phyloP scores from a whole-genome alignment of 1,139 yeast species.

The Geotrichum restrictum region DNA sequence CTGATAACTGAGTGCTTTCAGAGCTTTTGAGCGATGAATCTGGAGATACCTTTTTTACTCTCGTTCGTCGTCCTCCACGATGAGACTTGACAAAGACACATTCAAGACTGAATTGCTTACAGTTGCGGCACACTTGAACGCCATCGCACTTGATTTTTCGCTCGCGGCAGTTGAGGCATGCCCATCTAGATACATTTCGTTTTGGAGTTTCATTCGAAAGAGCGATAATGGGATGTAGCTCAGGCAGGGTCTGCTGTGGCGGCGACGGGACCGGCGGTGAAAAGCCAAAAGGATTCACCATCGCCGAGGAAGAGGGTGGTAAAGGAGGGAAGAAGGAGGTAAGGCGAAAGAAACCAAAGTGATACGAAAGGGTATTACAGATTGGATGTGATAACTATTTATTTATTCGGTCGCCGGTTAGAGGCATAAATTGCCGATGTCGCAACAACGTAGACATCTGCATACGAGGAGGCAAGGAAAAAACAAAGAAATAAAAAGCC shows the following conservation, averaged over 20 bases:
- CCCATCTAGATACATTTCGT: slow-evolving; percentile 53
- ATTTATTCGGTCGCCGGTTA: too few species aligned
- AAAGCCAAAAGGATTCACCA: background rate
- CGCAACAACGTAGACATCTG: too few species aligned
- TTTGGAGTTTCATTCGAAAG: slow-evolving; percentile 24
- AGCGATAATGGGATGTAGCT: too few species aligned
- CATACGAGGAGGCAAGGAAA: too few species aligned
- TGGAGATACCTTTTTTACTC: slow-evolving; percentile 32
- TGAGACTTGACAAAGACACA: slow-evolving; percentile 59
- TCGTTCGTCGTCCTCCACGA: slow-evolving; percentile 55
- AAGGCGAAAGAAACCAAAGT: background rate
- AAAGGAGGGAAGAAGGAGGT: background rate
- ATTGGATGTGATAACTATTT: too few species aligned
- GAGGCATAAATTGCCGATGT: too few species aligned
- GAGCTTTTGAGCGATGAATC: background rate
- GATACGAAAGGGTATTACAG: too few species aligned
- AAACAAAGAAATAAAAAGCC: too few species aligned
- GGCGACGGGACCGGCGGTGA: too few species aligned
- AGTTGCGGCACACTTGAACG: slow-evolving; percentile 48
- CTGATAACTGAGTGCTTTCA: background rate
- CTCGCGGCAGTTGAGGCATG: slow-evolving; percentile 60
- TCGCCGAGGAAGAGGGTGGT: background rate
- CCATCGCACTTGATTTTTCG: slow-evolving; percentile 65
- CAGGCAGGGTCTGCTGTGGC: background rate
- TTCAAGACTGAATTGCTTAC: slow-evolving; percentile 47